These are phyloP conservation scores for Trichophyton simii DNA, from an alignment of 2,329 filamentous ascomycete species.

Conservation along the genomic window DNA sequence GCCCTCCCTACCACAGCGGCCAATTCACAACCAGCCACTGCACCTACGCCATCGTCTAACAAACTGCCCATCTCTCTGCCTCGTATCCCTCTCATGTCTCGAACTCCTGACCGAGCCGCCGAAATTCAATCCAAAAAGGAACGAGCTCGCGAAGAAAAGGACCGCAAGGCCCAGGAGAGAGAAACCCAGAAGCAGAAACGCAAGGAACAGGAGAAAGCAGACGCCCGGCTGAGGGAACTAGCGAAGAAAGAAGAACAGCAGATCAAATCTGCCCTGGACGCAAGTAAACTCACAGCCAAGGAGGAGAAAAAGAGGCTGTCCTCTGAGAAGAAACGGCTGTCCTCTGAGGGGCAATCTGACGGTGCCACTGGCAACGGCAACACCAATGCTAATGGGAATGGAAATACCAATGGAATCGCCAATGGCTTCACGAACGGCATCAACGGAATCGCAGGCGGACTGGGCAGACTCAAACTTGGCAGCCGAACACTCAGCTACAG, in stretches of 20 bases:
- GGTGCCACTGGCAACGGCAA: not conserved
- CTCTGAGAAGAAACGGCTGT: conserved; percentile 8
- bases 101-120: conserved; percentile 39
- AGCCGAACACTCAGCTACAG: conserved; percentile 63
- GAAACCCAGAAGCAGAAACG: conserved; percentile 39
- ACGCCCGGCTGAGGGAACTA: conserved; percentile 39
- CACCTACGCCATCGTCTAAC: not conserved
- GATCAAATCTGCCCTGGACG: conserved; percentile 52
- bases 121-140: conserved; percentile 56
- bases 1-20: conserved; percentile 6
- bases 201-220: conserved; percentile 38
- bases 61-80: conserved; percentile 16
- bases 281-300: conserved; percentile 48
- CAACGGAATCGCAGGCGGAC: conserved; percentile 27
- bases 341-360: not conserved
- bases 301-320: conserved; percentile 37
- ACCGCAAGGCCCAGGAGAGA: conserved; percentile 39
- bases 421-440: conserved; percentile 32
- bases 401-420: conserved; percentile 23
- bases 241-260: conserved; percentile 48
- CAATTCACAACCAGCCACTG: conserved; percentile 16
- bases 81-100: conserved; percentile 18
- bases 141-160: conserved; percentile 44
- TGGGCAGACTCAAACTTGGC: conserved; percentile 56
- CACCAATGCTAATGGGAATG: conserved; percentile 13